Percentiles rank a stretch among this genome's conserved stretches.
These are phyloP conservation scores for slime mould (Dictyostelium discoideum) DNA, from an alignment of 78 protist genomes.

Conservation along the genomic window DNA sequence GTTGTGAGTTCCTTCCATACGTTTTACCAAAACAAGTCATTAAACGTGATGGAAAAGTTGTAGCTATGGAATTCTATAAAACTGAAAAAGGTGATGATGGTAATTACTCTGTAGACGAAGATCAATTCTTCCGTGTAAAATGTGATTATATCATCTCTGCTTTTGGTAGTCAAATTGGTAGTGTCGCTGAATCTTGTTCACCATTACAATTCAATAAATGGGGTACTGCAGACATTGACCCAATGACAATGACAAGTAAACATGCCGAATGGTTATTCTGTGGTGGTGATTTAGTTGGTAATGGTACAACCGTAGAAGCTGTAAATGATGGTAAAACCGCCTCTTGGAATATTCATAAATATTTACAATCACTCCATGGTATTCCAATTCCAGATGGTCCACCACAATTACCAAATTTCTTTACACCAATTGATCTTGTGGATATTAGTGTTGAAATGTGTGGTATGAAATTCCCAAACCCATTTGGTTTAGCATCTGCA, in stretches of 20 bases:
- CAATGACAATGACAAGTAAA: conserved; percentile 77
- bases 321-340: conserved; percentile 97
- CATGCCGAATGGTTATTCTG: conserved; percentile 85
- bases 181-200: conserved; percentile 34
- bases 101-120: conserved; percentile 85
- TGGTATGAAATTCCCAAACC: conserved; percentile 95
- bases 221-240: conserved; percentile 88
- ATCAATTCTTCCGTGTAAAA: conserved; percentile 86
- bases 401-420: conserved; percentile 92
- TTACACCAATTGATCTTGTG: conserved; percentile 94
- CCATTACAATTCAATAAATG: conserved; percentile 82
- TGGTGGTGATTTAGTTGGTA: conserved; percentile 96
- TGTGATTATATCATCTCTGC: conserved; percentile 95
- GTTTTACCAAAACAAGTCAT: conserved; percentile 85
- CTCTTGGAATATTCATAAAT: conserved; percentile 93
- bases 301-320: conserved; percentile 96
- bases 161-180: conserved; percentile 89
- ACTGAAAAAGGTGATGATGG: conserved; percentile 92
- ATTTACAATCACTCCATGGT: conserved; percentile 88
- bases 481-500: conserved; percentile 98
- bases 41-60: conserved; percentile 83
- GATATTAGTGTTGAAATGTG: conserved; percentile 89
- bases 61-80: conserved; percentile 87
- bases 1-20: conserved; percentile 93
- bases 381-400: conserved; percentile 51